Evolutionary conservation across 2,329 filamentous ascomycete genomes (phyloP), one percentile per base, ranked within the genome.

Genomic region (Fusarium metavorans): DNA sequence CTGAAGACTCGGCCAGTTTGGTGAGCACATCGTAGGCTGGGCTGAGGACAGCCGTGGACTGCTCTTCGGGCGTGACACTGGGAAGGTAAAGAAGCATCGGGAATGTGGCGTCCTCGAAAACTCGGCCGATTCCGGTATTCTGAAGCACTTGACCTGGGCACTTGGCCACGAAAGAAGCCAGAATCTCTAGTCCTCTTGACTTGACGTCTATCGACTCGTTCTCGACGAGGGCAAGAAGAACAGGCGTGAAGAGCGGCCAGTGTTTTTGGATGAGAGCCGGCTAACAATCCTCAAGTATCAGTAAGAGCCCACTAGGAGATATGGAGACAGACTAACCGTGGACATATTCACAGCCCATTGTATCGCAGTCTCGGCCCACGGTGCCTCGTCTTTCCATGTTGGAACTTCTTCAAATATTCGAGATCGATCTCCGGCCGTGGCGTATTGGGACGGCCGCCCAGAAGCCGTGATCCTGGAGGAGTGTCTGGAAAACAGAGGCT

Each of bases 61-160:
- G 93, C 0, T 87, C 80, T 77, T 94, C 92, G 0, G 93, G 91
- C 0, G 94, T 98, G 48, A 97, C 85, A 14, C 88, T 90, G 0
- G 96, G 95, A 7, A 98, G 87, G 77, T 91, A 94, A 9, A 92
- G 87, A n/a, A 98, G 87, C 39, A 92, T 91, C 1, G 94, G 93
- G 73, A 92, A 88, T 2, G 94, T 83, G 4, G 92, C 89, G 23
- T 94, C 89, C 77, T 92, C 88, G 70, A 96, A 92, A 30, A 96
- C 88, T 16, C 87, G 83, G 25, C 88, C 88, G 9, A 96, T 88
- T 1, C 93, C 93, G 0, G 91, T 93, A 54, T 86, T 86, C 14
- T 81, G 81, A 52, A 95, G 86, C 3, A 92, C 85, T 6, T 82
- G 79, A 2, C 83, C 72, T 0, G 90, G 87, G 50, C 90, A 89